Conservation (phyloP, 2,329 filamentous ascomycete genomes). For the Septoria petroselini region DNA sequence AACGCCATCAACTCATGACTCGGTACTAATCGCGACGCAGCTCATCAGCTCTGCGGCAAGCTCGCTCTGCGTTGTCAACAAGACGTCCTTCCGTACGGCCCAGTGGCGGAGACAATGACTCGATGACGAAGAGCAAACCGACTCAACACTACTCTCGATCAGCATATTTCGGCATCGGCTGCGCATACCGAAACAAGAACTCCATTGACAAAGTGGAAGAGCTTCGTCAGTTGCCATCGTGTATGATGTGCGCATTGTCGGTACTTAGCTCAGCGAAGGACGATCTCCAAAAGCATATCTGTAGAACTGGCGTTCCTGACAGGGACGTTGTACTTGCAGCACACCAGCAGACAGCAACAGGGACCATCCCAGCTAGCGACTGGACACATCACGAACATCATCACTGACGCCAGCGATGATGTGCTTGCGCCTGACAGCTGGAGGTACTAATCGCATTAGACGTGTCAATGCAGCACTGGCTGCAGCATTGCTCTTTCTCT, state of each 20-base stretch:
- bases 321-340: slow-evolving; percentile 1
- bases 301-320: neutral
- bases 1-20: no score
- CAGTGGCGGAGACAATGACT: neutral
- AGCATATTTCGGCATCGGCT: no score
- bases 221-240: neutral
- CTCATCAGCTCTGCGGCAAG: neutral
- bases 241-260: no score
- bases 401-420: neutral
- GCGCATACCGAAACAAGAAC: no score
- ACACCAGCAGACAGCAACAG: slow-evolving; percentile 1
- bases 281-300: neutral
- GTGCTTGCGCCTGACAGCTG: no score
- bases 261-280: neutral
- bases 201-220: no score
- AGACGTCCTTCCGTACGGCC: neutral
- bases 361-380: neutral
- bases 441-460: neutral
- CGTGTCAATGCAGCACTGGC: neutral
- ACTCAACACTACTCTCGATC: neutral
- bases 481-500: neutral
- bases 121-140: neutral
- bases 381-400: neutral
- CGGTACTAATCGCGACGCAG: no score
- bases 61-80: neutral